Conservation (phyloP, 1,139 yeast species). For the Sporopachydermia cereana region DNA sequence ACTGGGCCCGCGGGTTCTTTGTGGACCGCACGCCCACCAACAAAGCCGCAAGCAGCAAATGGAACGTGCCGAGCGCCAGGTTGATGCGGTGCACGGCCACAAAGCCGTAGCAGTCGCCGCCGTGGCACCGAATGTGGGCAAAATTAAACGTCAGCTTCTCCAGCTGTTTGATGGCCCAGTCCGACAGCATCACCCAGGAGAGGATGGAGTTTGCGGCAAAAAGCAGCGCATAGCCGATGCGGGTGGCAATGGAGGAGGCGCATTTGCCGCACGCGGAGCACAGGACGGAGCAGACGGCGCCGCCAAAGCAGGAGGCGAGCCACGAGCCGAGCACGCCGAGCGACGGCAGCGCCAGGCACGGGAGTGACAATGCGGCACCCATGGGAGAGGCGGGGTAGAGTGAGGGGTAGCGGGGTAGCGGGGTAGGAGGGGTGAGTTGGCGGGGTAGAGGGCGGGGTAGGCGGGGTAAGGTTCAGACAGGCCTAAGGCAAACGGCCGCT, state of each 20-base stretch:
- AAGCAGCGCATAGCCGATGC: slow-evolving; percentile 75
- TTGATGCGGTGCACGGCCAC: slow-evolving; percentile 87
- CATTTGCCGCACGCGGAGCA: slow-evolving; percentile 41
- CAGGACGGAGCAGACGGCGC: slow-evolving; percentile 66
- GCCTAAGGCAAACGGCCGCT: too few species aligned
- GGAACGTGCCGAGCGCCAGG: slow-evolving; percentile 77
- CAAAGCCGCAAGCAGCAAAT: slow-evolving; percentile 55
- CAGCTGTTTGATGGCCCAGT: slow-evolving; percentile 64
- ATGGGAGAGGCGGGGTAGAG: too few species aligned
- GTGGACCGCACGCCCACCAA: slow-evolving; percentile 71
- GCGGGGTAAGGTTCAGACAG: too few species aligned
- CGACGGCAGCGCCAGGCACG: slow-evolving; percentile 37
- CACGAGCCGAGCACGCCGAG: slow-evolving; percentile 52
- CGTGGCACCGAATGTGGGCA: slow-evolving; percentile 67
- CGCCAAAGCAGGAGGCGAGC: slow-evolving; percentile 74
- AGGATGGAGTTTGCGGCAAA: slow-evolving; percentile 67
- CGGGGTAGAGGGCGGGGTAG: too few species aligned
- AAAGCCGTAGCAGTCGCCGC: slow-evolving; percentile 83
- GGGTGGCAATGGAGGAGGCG: slow-evolving; percentile 65
- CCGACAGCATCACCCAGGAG: slow-evolving; percentile 87
- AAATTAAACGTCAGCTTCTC: slow-evolving; percentile 52
- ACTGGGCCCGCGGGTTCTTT: slow-evolving; percentile 62
- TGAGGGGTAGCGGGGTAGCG: too few species aligned
- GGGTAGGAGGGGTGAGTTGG: too few species aligned
- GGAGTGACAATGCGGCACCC: slow-evolving; percentile 81